Percentiles rank a stretch among this genome's conserved stretches.
Conservation (phyloP, 2,329 filamentous ascomycete species). For the Acrodontium crateriforme region DNA sequence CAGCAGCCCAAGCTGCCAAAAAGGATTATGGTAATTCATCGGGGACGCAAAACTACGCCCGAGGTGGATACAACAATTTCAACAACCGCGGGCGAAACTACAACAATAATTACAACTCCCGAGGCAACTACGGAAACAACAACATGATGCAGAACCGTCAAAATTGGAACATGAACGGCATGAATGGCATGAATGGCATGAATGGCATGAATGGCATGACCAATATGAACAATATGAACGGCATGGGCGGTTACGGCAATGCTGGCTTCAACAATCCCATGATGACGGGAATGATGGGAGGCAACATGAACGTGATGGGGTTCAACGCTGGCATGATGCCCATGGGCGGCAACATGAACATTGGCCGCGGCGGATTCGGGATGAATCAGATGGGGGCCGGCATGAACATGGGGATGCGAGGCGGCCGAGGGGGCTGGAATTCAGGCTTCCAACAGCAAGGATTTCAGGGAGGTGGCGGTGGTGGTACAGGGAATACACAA, state of each 20-base stretch:
- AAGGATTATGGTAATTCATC: conserved; percentile 4
- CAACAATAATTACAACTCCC: conserved; percentile 11
- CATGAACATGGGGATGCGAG: conserved; percentile 34
- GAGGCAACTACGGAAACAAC: conserved; percentile 6
- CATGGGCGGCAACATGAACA: conserved; percentile 30
- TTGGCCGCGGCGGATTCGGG: too few relatives aligned
- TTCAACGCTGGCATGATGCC: conserved; percentile 20
- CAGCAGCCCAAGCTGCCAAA: conserved; percentile 30
- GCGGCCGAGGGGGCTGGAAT: conserved; percentile 29
- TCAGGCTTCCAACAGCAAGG: not conserved
- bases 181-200: conserved; percentile 23
- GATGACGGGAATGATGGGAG: conserved; percentile 22
- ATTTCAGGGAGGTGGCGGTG: conserved; percentile 31
- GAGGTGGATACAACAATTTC: conserved; percentile 16
- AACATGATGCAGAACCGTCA: conserved; percentile 4
- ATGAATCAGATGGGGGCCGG: conserved; percentile 30
- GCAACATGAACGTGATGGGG: conserved; percentile 2
- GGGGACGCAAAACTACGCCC: conserved; percentile 52
- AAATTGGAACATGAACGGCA: conserved; percentile 23
- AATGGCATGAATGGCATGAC: conserved; percentile 27
- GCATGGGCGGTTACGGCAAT: conserved; percentile 19
- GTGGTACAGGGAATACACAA: too few relatives aligned
- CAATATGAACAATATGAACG: conserved; percentile 35
- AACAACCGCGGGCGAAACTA: conserved; percentile 28
- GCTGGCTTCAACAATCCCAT: conserved; percentile 18